A percentile compares a stretch with the other conserved stretches of the same genome.
Evolutionary conservation across 306 rosid species (phyloP).

Genomic region (Ziziphus jujuba): DNA sequence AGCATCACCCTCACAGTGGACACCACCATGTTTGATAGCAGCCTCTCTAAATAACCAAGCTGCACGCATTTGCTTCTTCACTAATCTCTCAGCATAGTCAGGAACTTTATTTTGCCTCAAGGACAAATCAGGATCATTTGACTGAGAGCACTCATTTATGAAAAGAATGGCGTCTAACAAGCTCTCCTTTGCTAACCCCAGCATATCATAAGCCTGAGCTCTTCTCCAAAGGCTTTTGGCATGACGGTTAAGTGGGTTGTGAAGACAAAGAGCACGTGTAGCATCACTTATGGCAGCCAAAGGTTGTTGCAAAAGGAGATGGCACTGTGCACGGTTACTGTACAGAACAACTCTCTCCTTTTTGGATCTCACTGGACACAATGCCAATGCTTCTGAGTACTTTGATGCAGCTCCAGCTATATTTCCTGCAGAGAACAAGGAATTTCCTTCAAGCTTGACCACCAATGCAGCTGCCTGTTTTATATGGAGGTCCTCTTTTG

Average conservation of each 20-base stretch:
- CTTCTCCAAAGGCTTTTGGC: constrained; percentile 99
- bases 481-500: constrained; percentile 95
- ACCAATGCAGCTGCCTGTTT: constrained; percentile 98
- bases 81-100: constrained; percentile 91
- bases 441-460: constrained; percentile 98
- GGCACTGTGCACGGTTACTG: constrained; percentile 96
- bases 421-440: constrained; percentile 90
- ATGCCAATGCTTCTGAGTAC: constrained; percentile 89
- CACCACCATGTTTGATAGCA: constrained; percentile 89
- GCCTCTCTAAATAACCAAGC: constrained; percentile 99
- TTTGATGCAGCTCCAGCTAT: constrained; percentile 92
- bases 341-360: constrained; percentile 95
- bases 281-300: constrained; percentile 97
- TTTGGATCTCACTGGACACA: constrained; percentile 95
- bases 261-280: constrained; percentile 93
- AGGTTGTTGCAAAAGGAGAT: constrained; percentile 90
- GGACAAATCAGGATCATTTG: constrained; percentile 90
- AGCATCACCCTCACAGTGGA: constrained; percentile 81
- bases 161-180: constrained; percentile 92
- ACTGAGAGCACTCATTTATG: constrained; percentile 96
- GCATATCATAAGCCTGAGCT: constrained; percentile 99
- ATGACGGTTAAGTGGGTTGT: constrained; percentile 90
- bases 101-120: constrained; percentile 94
- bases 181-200: constrained; percentile 92
- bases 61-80: constrained; percentile 97